phyloP scores from a whole-genome alignment of 225 moss, liverwort and hornwort species.

The Antitrichia curtipendula region DNA sequence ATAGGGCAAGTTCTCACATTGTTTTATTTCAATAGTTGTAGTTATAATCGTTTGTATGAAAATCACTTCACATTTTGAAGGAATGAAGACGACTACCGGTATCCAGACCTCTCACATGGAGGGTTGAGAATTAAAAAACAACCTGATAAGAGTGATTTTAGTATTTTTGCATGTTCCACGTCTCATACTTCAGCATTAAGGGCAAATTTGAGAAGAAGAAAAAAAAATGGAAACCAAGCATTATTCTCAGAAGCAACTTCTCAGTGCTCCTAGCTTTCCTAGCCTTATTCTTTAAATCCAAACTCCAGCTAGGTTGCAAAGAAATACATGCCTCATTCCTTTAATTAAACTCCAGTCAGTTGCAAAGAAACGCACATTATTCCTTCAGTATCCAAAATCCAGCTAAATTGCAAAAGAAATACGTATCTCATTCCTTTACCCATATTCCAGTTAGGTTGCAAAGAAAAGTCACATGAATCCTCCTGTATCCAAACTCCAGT shows the following conservation, averaged over 20 bases:
- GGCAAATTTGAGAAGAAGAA: neutral
- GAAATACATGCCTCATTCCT: neutral
- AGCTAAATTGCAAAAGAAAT: neutral
- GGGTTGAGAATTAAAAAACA: neutral
- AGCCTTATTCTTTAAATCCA: neutral
- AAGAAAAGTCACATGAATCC: neutral
- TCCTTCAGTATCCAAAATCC: neutral
- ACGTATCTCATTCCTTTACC: too few relatives aligned
- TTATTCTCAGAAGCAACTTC: neutral
- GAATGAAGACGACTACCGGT: neutral
- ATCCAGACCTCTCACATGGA: neutral
- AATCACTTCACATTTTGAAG: neutral
- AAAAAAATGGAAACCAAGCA: too few relatives aligned
- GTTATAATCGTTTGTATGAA: neutral
- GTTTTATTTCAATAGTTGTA: neutral
- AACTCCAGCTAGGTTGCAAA: neutral
- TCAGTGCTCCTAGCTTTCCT: neutral
- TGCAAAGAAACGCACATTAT: neutral
- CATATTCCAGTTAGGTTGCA: neutral
- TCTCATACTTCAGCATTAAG: neutral
- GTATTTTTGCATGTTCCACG: neutral
- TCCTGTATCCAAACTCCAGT: neutral
- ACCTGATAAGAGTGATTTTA: neutral
- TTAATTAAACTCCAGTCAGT: neutral
- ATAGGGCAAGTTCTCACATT: too few relatives aligned